phyloP scores from a whole-genome alignment of 148 eudicot species.

The Spergularia bocconei region DNA sequence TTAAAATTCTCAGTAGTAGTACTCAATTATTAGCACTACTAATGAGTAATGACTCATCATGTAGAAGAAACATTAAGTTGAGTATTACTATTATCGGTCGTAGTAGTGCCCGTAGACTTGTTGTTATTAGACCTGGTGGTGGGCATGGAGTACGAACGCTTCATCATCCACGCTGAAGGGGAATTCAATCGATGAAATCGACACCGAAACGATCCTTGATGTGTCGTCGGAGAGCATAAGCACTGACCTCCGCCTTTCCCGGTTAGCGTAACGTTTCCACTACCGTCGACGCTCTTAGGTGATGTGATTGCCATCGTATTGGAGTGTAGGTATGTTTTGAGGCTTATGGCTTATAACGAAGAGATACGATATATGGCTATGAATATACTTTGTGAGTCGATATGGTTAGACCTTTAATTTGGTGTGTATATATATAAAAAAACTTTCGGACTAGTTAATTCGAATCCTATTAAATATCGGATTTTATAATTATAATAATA shows the following conservation, averaged over 20 bases:
- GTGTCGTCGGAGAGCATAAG: slow-evolving; percentile 74
- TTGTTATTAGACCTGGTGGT: slow-evolving; percentile 2
- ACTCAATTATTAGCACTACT: no score
- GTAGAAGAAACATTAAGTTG: slow-evolving; percentile 6
- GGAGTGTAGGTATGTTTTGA: no score
- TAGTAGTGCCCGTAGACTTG: background rate
- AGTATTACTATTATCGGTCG: background rate
- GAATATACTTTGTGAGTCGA: no score
- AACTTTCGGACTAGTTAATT: no score
- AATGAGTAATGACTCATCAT: no score
- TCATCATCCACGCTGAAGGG: slow-evolving; percentile 32
- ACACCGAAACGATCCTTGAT: slow-evolving; percentile 75
- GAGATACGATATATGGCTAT: no score
- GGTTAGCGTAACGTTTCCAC: slow-evolving; percentile 8
- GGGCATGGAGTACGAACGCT: slow-evolving; percentile 61
- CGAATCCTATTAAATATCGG: no score
- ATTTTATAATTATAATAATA: no score
- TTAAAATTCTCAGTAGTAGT: no score
- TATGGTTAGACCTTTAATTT: no score
- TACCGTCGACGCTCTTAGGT: slow-evolving; percentile 31
- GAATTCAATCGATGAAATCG: slow-evolving; percentile 47
- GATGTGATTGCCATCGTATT: slow-evolving; percentile 22
- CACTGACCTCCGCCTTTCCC: slow-evolving; percentile 42
- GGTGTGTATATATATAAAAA: no score
- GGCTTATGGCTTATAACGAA: no score